Conservation (phyloP, 2,329 filamentous ascomycete genomes). For the Colletotrichum filicis region DNA sequence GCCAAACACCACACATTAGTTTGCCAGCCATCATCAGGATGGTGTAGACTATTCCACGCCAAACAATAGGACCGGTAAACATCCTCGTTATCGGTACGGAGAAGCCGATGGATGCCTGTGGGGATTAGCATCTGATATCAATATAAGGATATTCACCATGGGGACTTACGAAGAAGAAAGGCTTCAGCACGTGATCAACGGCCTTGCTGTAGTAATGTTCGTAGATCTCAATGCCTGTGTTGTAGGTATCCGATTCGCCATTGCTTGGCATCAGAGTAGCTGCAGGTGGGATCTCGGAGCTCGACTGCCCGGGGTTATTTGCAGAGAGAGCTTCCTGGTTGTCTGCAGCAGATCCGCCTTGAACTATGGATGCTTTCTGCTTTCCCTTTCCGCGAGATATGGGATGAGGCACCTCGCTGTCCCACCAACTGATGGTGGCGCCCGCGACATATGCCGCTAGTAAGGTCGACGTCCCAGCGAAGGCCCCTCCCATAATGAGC, state of each 20-base stretch:
- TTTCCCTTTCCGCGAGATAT: not conserved
- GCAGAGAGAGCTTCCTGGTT: not conserved
- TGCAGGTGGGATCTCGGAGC: not conserved
- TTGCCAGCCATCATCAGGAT: constrained; percentile 76
- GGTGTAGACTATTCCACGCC: constrained; percentile 79
- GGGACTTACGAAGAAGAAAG: constrained; percentile 76
- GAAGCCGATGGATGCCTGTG: constrained; percentile 74
- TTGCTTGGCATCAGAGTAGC: not conserved
- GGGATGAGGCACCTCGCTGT: constrained; percentile 47
- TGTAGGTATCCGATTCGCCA: not conserved
- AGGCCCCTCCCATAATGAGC: constrained; percentile 62
- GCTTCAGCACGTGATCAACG: constrained; percentile 67
- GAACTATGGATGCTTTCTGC: not conserved
- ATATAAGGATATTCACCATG: not conserved
- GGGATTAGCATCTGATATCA: constrained; percentile 5
- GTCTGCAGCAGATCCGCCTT: not conserved
- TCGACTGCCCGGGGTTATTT: not conserved
- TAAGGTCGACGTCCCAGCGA: constrained; percentile 71
- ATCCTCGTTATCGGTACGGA: constrained; percentile 79
- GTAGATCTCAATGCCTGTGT: constrained; percentile 43
- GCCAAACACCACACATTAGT: constrained; percentile 68
- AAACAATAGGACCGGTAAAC: constrained; percentile 72
- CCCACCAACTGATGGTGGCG: constrained; percentile 69
- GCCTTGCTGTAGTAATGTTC: constrained; percentile 51
- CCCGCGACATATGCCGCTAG: constrained; percentile 74